phyloP scores from a whole-genome alignment of 441 rosid species.

The Brassica hybrid region DNA sequence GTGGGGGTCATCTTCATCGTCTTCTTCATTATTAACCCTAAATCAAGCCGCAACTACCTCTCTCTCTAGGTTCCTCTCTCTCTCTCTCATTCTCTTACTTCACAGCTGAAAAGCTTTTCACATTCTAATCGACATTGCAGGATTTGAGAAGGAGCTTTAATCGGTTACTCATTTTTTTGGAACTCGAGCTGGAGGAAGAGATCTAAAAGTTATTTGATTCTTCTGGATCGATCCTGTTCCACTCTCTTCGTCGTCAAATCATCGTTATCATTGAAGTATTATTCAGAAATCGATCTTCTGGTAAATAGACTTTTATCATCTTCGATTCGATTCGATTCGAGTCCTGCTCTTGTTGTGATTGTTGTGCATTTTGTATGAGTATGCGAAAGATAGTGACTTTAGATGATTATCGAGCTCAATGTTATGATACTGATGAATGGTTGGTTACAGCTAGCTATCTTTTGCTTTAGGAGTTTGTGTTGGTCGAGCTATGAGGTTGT shows the following conservation, averaged over 20 bases:
- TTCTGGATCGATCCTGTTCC: too few relatives aligned
- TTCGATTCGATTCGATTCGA: neutral
- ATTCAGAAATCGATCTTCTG: neutral
- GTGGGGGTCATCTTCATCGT: constrained; percentile 39
- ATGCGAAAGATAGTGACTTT: constrained; percentile 12
- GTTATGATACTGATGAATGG: constrained; percentile 1
- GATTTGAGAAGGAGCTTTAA: constrained; percentile 14
- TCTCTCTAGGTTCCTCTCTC: constrained; percentile 7
- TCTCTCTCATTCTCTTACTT: constrained; percentile 12
- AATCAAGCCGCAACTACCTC: constrained; percentile 39
- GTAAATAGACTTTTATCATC: neutral
- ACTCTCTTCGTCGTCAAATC: constrained; percentile 21
- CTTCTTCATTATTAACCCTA: constrained; percentile 39
- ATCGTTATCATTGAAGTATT: neutral
- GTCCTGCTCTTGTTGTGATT: neutral
- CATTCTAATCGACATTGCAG: constrained; percentile 11
- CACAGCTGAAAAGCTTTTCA: constrained; percentile 12
- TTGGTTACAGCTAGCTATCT: neutral
- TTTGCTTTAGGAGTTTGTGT: constrained; percentile 4
- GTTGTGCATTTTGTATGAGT: neutral
- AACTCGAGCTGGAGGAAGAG: too few relatives aligned
- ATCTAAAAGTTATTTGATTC: constrained; percentile 28
- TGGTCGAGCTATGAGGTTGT: constrained; percentile 2
- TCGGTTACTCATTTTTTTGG: constrained; percentile 7
- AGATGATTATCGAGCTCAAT: neutral